Evolutionary conservation across 108 stramenopile genomes (phyloP), one percentile per base, ranked within the genome.

Genomic region (Cyclotella kingstonii): DNA sequence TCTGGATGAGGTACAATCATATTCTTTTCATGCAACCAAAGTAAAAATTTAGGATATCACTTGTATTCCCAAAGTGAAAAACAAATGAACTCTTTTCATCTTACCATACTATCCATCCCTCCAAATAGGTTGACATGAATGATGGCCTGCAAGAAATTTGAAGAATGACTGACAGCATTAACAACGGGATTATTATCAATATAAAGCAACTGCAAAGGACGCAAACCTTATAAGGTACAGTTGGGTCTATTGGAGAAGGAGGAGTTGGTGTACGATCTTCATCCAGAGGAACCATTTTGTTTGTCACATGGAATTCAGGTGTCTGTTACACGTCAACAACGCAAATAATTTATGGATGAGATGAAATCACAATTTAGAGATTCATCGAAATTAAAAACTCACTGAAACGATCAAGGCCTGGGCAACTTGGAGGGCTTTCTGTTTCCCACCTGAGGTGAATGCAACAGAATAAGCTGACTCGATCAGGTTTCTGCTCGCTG

Each of bases 1-100:
- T 54, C 61, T 10, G 57, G 46, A 41, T 64, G 58, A 7, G 77
- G 77, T 4, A 60, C 71, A 0, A 78, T 25, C 51, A 78, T 12
- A 27, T 56, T 56, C 55, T n/a, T n/a, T n/a, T n/a, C n/a, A n/a
- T n/a, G n/a, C n/a, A n/a, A n/a, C n/a, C n/a, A n/a, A n/a, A n/a
- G n/a, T n/a, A n/a, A n/a, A n/a, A n/a, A n/a, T n/a, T n/a, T n/a
- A n/a, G n/a, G n/a, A n/a, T n/a, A n/a, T n/a, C n/a, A n/a, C n/a
- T n/a, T n/a, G n/a, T n/a, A n/a, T n/a, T n/a, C n/a, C n/a, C n/a
- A n/a, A n/a, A n/a, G n/a, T n/a, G n/a, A n/a, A n/a, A n/a, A n/a
- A n/a, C n/a, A n/a, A n/a, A n/a, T n/a, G n/a, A n/a, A n/a, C n/a
- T n/a, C n/a, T n/a, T n/a, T n/a, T n/a, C n/a, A n/a, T n/a, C n/a